A percentile compares a stretch with the other conserved stretches of the same genome.
Evolutionary conservation across 768 basidiomycete genomes (phyloP).

Genomic region (Tulasnella sp.): DNA sequence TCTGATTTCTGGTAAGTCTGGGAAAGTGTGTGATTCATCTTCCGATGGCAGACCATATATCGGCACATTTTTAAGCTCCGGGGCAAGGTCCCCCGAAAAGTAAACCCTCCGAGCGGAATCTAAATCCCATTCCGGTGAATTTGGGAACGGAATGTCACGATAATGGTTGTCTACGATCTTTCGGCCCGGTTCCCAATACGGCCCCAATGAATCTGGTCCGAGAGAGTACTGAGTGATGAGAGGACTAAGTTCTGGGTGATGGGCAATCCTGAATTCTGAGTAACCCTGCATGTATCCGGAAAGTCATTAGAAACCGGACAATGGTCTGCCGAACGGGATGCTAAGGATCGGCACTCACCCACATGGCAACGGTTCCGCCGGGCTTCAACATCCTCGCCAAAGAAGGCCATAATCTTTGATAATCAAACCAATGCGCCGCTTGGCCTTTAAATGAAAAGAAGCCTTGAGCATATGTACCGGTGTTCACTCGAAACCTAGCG

Average conservation of each 20-base stretch:
- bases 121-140: constrained; percentile 32
- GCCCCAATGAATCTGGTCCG: constrained; percentile 50
- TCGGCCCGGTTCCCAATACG: constrained; percentile 79
- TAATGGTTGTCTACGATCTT: constrained; percentile 69
- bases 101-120: constrained; percentile 33
- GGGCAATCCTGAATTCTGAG: constrained; percentile 67
- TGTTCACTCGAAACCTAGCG: not conserved
- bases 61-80: constrained; percentile 32
- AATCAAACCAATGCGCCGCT: constrained; percentile 40
- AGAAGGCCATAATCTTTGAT: constrained; percentile 35
- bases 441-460: constrained; percentile 33
- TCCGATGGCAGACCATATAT: not conserved
- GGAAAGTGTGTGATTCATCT: not conserved
- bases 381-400: constrained; percentile 34
- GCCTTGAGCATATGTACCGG: not conserved
- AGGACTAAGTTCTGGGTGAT: constrained; percentile 55
- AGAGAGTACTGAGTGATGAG: constrained; percentile 54
- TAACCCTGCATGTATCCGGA: constrained; percentile 41
- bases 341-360: constrained; percentile 29
- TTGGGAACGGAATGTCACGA: constrained; percentile 53
- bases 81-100: constrained; percentile 44
- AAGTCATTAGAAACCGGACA: not conserved
- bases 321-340: not conserved
- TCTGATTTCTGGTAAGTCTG: constrained; percentile 7
- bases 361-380: constrained; percentile 38